phyloP scores from a whole-genome alignment of 169 alveolate species.

The Eimeria zaria region DNA sequence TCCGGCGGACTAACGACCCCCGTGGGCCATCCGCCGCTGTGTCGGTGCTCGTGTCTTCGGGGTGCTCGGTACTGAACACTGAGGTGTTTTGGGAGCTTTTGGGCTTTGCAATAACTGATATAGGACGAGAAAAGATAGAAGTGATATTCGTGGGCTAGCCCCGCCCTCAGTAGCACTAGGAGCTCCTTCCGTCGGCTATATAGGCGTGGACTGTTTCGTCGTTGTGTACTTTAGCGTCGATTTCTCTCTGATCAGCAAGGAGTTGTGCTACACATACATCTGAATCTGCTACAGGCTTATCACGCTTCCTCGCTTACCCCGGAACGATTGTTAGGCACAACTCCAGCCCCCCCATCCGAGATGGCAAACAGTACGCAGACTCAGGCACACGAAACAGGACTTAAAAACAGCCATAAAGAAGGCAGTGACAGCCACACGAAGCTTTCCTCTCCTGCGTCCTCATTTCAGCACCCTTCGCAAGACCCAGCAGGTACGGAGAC shows the following conservation, averaged over 20 bases:
- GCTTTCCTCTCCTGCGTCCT: neutral
- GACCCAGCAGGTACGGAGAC: constrained; percentile 60
- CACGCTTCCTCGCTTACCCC: neutral
- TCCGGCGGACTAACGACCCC: constrained; percentile 24
- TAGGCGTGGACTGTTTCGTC: neutral
- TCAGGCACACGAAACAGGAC: constrained; percentile 19
- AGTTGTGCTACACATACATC: constrained; percentile 15
- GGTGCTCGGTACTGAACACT: constrained; percentile 10
- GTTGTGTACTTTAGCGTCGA: neutral
- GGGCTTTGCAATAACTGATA: neutral
- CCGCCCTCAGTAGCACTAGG: neutral
- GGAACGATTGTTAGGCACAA: neutral
- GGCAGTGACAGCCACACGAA: neutral
- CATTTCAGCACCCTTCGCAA: constrained; percentile 62
- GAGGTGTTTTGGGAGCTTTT: neutral
- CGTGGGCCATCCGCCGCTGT: constrained; percentile 49
- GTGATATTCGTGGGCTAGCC: constrained; percentile 40
- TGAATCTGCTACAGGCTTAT: neutral
- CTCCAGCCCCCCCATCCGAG: constrained; percentile 14
- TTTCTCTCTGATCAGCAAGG: neutral
- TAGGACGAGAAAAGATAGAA: neutral
- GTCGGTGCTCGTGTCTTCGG: constrained; percentile 53
- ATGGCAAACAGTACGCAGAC: constrained; percentile 73
- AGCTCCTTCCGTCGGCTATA: neutral
- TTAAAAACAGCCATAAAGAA: neutral